A percentile compares a stretch with the other conserved stretches of the same genome.
Evolutionary conservation across 2,329 filamentous ascomycete species (phyloP).

Genomic region (Beauveria pseudobassiana): DNA sequence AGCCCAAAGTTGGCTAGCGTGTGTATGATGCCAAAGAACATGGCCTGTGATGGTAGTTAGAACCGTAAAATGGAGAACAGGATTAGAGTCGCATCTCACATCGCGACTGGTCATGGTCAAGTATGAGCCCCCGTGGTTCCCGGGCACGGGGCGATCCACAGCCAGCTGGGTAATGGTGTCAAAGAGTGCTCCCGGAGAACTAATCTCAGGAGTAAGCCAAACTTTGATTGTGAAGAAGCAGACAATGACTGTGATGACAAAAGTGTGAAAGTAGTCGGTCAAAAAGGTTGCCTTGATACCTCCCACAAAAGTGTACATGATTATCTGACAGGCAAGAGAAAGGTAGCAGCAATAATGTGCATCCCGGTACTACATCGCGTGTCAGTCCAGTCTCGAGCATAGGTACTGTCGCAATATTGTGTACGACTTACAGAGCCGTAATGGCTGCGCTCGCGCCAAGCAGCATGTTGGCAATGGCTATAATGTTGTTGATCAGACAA

Average conservation of each 20-base stretch:
- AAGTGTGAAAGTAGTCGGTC: slow-evolving; percentile 47
- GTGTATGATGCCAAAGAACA: slow-evolving; percentile 43
- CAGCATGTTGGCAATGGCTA: slow-evolving; percentile 46
- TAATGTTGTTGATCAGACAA: slow-evolving; percentile 46
- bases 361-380: slow-evolving; percentile 33
- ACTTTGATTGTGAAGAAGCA: slow-evolving; percentile 40
- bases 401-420: too few relatives aligned
- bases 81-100: slow-evolving; percentile 18
- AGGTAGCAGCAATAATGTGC: slow-evolving; percentile 42
- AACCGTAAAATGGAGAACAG: neutral
- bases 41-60: slow-evolving; percentile 24
- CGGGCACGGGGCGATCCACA: slow-evolving; percentile 36
- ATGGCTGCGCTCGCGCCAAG: slow-evolving; percentile 30
- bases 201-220: slow-evolving; percentile 38
- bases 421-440: slow-evolving; percentile 23
- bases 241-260: slow-evolving; percentile 45
- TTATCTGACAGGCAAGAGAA: slow-evolving; percentile 32
- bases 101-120: slow-evolving; percentile 48
- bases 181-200: slow-evolving; percentile 40
- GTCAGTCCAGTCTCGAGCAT: neutral
- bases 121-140: slow-evolving; percentile 46
- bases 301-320: slow-evolving; percentile 31
- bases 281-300: slow-evolving; percentile 35
- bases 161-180: slow-evolving; percentile 40
- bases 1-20: slow-evolving; percentile 43